These are phyloP conservation scores for Nothopassalora personata DNA, from an alignment of 2,329 filamentous ascomycete genomes.

Conservation along the genomic window DNA sequence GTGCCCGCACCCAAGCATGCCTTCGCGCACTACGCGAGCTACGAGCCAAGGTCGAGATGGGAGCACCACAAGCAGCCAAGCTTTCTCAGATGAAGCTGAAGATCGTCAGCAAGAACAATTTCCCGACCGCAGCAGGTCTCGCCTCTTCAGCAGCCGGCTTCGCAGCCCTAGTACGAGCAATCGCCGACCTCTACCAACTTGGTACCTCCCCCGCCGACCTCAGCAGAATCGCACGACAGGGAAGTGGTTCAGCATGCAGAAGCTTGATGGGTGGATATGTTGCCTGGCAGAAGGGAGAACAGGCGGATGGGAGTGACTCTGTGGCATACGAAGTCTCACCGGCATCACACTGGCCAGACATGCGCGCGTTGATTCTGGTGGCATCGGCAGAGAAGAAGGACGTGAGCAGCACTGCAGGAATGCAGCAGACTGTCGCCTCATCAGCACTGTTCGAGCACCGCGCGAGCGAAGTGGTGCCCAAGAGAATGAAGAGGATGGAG, in stretches of 20 bases:
- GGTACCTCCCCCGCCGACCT: conserved; percentile 70
- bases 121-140: conserved; percentile 92
- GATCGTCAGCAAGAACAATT: conserved; percentile 96
- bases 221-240: conserved; percentile 83
- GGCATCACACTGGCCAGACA: conserved; percentile 87
- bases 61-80: conserved; percentile 70
- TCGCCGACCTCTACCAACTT: conserved; percentile 87
- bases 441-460: conserved; percentile 80
- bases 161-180: conserved; percentile 67
- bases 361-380: conserved; percentile 88
- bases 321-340: conserved; percentile 83
- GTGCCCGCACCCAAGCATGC: conserved; percentile 89
- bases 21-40: conserved; percentile 78
- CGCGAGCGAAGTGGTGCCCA: conserved; percentile 70
- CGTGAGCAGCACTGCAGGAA: conserved; percentile 84
- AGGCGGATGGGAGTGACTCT: conserved; percentile 77
- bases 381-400: conserved; percentile 93
- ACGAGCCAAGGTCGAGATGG: conserved; percentile 67
- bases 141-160: conserved; percentile 61
- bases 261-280: conserved; percentile 94
- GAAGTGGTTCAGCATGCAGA: conserved; percentile 89
- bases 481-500: conserved; percentile 79
- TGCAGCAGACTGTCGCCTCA: conserved; percentile 94
- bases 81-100: conserved; percentile 71
- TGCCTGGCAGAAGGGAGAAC: conserved; percentile 78